Percentiles rank a stretch among this genome's conserved stretches.
These are phyloP conservation scores for Beauveria scarabaeidicola DNA, from an alignment of 2,329 filamentous ascomycete species.

Conservation along the genomic window DNA sequence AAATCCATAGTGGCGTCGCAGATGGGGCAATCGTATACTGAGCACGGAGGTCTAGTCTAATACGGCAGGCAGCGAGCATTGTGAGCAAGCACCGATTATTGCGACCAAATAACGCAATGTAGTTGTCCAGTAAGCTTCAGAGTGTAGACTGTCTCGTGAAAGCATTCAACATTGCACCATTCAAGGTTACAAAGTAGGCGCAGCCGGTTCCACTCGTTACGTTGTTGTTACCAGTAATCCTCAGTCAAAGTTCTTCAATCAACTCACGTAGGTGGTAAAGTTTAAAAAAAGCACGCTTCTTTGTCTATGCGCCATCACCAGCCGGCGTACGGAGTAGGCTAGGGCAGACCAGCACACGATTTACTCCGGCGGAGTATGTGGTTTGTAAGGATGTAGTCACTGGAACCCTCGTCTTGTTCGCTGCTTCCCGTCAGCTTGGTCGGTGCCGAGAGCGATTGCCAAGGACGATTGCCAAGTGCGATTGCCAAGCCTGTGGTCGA, in stretches of 20 bases:
- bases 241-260: neutral
- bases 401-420: neutral
- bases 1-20: neutral
- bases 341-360: neutral
- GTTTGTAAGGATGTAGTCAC: no score
- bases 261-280: neutral
- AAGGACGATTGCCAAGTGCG: no score
- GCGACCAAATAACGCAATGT: neutral
- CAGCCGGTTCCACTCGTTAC: no score
- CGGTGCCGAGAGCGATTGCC: neutral
- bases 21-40: neutral
- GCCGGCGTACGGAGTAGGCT: neutral
- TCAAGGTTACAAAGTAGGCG: no score
- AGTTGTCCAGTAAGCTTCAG: no score
- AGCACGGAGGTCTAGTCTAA: neutral
- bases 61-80: neutral
- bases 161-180: no score
- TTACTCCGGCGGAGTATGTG: neutral
- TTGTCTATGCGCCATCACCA: neutral
- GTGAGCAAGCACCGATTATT: neutral
- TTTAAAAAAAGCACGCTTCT: neutral
- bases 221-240: no score
- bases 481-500: no score
- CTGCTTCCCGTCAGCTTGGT: neutral
- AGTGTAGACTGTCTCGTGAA: no score